phyloP scores from a whole-genome alignment of 345 rosid species.

The Lagerstroemia speciosa region DNA sequence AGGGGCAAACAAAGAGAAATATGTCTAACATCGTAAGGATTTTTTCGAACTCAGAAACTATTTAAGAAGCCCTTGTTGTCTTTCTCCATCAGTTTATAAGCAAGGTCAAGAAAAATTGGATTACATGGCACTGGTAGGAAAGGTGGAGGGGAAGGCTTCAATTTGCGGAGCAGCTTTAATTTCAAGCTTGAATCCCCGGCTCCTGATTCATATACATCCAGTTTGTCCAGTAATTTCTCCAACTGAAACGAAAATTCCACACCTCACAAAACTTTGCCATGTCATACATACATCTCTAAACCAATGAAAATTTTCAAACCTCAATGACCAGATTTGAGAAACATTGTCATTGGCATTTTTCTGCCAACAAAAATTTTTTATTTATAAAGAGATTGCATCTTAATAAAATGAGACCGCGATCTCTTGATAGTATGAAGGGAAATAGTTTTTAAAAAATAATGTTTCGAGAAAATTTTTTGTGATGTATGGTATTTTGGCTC shows the following conservation, averaged over 20 bases:
- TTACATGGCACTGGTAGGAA: slow-evolving; percentile 59
- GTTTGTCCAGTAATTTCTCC: slow-evolving; percentile 74
- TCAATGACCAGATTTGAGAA: slow-evolving; percentile 1
- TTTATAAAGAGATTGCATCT: too few relatives aligned
- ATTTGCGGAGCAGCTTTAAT: slow-evolving; percentile 48
- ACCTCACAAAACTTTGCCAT: background rate
- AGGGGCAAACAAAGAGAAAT: too few relatives aligned
- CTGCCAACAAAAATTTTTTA: too few relatives aligned
- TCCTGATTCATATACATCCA: slow-evolving; percentile 72
- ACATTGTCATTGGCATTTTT: too few relatives aligned
- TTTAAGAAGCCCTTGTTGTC: slow-evolving; percentile 61
- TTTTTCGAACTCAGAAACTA: too few relatives aligned
- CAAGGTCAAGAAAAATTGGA: slow-evolving; percentile 85
- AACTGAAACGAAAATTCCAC: slow-evolving; percentile 27
- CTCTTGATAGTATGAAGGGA: too few relatives aligned
- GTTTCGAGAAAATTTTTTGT: too few relatives aligned
- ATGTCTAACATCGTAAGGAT: too few relatives aligned
- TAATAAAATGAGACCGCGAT: too few relatives aligned
- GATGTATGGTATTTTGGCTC: too few relatives aligned
- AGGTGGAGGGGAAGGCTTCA: slow-evolving; percentile 80
- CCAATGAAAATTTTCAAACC: background rate
- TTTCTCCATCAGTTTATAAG: slow-evolving; percentile 67
- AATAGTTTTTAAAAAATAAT: too few relatives aligned
- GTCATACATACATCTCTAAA: background rate
- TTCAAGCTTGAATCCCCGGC: slow-evolving; percentile 58